Evolutionary conservation across 306 rosid genomes (phyloP), one percentile per base, ranked within the genome.

Genomic region (Casuarina cunninghamiana): DNA sequence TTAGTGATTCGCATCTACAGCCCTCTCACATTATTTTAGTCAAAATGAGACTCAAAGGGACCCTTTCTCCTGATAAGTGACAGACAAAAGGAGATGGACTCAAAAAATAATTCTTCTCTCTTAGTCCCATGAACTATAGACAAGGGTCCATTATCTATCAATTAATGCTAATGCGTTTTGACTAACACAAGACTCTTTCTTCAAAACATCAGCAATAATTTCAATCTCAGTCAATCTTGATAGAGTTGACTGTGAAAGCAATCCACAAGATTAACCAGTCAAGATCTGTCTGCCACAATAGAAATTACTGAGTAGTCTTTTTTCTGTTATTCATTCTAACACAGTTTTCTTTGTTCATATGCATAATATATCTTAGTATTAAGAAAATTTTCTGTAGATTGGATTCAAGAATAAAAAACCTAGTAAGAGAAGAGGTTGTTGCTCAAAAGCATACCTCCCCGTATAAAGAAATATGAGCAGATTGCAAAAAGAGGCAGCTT

Each of bases 401-500:
- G 72, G 61, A 75, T 63, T 53, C 49, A 73, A 66, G 13, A 70
- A 10, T 2, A 48, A 48, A 69, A 75, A 16, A 75, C 11, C 21
- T 38, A 35, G 58, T 53, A 19, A 19, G 61, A 45, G 43, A 66
- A 83, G 43, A 38, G 62, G n/a, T 43, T 77, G 44, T 35, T 17
- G 53, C 69, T 65, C 26, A 43, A 85, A 26, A 21, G 57, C 51
- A 69, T 82, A 96, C 99, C 95, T 91, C 82, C 98, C 97, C 0
- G 99, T 96, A 78, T 86, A 96, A 80, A 96, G 98, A 93, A 96
- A 96, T 86, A 96, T 87, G 86, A 96, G 93, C 83, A 96, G 78
- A 81, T 96, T 96, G 81, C 95, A 93, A 79, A 96, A 91, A 68
- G 99, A 91, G 54, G 98, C 96, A 87, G 99, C 99, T 86, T 88